These are phyloP conservation scores for Neofusicoccum ribis DNA, from an alignment of 2,329 filamentous ascomycete species.

Conservation along the genomic window DNA sequence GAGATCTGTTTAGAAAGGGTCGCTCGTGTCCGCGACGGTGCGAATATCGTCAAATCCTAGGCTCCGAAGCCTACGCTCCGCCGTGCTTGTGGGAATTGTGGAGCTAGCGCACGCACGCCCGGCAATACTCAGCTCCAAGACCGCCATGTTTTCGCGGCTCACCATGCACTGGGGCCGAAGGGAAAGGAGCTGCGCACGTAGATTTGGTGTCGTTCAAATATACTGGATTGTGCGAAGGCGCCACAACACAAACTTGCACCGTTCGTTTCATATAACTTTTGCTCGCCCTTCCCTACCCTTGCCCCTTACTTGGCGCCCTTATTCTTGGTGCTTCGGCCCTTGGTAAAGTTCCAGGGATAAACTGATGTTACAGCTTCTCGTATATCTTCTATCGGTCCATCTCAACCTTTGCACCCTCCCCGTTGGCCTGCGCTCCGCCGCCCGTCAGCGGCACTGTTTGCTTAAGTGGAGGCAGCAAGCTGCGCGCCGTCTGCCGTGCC, in stretches of 20 bases:
- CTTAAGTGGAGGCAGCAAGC: constrained; percentile 40
- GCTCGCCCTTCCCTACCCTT: not conserved
- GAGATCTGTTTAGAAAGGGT: constrained; percentile 34
- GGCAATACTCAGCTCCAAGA: no score
- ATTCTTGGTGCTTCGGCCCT: not conserved
- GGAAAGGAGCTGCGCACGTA: no score
- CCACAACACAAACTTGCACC: not conserved
- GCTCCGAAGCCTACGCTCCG: no score
- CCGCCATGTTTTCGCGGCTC: no score
- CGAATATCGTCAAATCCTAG: no score
- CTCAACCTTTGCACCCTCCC: constrained; percentile 13
- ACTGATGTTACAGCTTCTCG: no score
- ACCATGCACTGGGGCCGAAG: no score
- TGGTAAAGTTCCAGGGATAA: no score
- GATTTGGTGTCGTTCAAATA: no score
- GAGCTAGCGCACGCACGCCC: no score
- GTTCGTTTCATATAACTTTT: not conserved
- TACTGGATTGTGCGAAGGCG: not conserved
- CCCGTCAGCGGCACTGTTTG: constrained; percentile 35
- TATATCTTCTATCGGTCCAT: not conserved
- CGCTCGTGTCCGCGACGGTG: not conserved
- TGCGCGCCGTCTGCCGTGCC: constrained; percentile 48
- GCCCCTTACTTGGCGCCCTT: not conserved
- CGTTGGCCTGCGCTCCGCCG: constrained; percentile 17
- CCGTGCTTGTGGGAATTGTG: no score